Evolutionary conservation across 1,284 basidiomycete genomes (phyloP).

Genomic region (Sporisorium exsertum): DNA sequence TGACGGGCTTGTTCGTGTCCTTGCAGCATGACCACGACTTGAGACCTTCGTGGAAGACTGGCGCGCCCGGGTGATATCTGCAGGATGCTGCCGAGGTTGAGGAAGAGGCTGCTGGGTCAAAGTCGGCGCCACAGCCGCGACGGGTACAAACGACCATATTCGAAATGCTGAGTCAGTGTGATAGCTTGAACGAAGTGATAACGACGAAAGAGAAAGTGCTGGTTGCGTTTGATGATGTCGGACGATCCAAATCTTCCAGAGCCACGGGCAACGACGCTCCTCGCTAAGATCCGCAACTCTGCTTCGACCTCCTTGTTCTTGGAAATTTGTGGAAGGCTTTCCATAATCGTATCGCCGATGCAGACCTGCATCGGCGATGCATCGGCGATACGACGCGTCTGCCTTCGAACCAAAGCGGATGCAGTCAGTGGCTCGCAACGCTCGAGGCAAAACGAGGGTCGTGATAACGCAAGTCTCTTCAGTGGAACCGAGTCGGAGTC

Average conservation of each 20-base stretch:
- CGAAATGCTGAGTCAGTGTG: neutral
- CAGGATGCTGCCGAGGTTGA: conserved; percentile 34
- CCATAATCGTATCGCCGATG: conserved; percentile 8
- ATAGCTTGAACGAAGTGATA: no score
- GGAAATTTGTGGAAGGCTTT: conserved; percentile 39
- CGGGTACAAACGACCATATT: conserved; percentile 65
- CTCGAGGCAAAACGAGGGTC: neutral
- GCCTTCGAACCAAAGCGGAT: neutral
- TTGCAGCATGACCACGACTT: conserved; percentile 69
- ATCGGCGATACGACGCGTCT: conserved; percentile 28
- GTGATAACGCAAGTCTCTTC: neutral
- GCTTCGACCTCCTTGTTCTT: conserved; percentile 12
- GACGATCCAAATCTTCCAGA: conserved; percentile 10
- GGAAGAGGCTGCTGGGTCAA: conserved; percentile 27
- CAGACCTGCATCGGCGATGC: no score
- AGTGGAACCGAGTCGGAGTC: conserved; percentile 8
- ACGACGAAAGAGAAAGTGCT: neutral
- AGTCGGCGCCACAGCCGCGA: conserved; percentile 64
- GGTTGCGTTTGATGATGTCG: conserved; percentile 20
- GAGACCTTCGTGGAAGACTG: conserved; percentile 68
- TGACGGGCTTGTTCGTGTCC: conserved; percentile 66
- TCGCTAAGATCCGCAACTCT: neutral
- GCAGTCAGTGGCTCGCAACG: neutral
- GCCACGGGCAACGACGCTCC: no score
- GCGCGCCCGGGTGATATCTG: conserved; percentile 65